Base-by-base conservation (phyloP, 1,284 basidiomycete species). In the Pseudozyma sp. region DNA sequence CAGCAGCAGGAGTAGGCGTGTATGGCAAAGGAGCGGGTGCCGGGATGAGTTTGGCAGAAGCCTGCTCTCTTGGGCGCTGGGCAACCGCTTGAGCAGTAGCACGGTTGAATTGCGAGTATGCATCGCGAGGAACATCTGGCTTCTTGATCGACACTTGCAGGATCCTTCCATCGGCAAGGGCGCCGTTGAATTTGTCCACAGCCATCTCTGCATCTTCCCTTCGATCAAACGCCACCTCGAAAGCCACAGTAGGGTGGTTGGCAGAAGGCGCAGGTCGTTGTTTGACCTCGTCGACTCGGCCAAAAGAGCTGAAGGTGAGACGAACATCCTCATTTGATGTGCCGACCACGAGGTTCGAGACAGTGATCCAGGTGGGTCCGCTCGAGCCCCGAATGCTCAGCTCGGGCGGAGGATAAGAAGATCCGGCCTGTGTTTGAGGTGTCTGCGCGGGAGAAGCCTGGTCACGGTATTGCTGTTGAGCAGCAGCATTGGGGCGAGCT, bases 91-190 rank as follows among this genome's bases (percentile, higher is more conserved):
- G 68, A 1, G 68, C 68, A 8, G 68, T 55, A 19, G 73, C 73
- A 12, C 73, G 48, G 35, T 57, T 48, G 47, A 76, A 76, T 25
- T 71, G 73, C 44, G 64, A 68, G 35, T 59, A 55, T 2, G 73
- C 54, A 59, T 70, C 68, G 1, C 64, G 56, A 7, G 73, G 60
- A 6, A 53, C 40, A 0, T 76, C 73, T 19, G 73, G 58, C 59
- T 71, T 76, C 64, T 71, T 71, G 73, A 76, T 61, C 18, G 72
- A 52, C 19, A 84, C 82, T 31, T 73, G 67, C 34, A 84, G 54
- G 25, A 82, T 71, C 52, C 82, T 78, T 3, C 83, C 83, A 50
- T 84, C 83, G 11, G 83, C 81, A 5, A 83, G 68, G 35, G 79
- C 80, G 16, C 80, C 79, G 57, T 84, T 70, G 56, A 81, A 79